Base-by-base conservation (phyloP, 1,284 basidiomycete genomes). In the Ceratobasidium sp. region DNA sequence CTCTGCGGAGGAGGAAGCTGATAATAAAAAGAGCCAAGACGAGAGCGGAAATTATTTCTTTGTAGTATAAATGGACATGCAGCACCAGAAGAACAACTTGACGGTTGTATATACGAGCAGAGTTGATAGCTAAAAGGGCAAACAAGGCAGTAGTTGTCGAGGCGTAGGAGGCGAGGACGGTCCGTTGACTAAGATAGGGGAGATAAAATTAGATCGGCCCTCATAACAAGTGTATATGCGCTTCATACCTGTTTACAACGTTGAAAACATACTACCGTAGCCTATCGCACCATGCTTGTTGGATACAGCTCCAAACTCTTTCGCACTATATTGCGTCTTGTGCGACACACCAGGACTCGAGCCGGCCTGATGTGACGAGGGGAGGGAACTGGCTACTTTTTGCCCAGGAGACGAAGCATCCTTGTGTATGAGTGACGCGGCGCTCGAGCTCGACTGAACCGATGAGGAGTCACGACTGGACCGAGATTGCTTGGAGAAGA, bases 281-380 rank as follows among this genome's bases (percentile, higher is more conserved):
- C 62, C 62, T 33, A 66, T 46, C 16, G 40, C 62, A 11, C 62
- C 48, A 48, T 66, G 53, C 23, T 66, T 53, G 21, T 66, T 53
- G 25, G 18, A 21, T 8, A 51, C 11, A 3, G 61, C 62, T 51
- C 62, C 62, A 30, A 66, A 53, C 3, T 66, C 62, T 48, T 66
- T 66, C 11, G 62, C 40, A 23, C 46, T 48, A 28, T 49, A 44
- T 8, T 49, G 48, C 48, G 48, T 49, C 21, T 49, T 25, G 21
- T 6, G 8, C 21, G 48, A 49, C 48, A 49, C 48, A 9, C 36
- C 36, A 3, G 48, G 21, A 11, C 25, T 21, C 25, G 18, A 21
- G 18, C 21, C 14, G 3, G 21, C 23, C 21, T 49, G 48, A 11
- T 5, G 1, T 21, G 58, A 42, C 7, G n/a, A 9, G 21, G 33